Evolutionary conservation across 2,329 filamentous ascomycete genomes (phyloP), one percentile per base, ranked within the genome.

Genomic region (Plectosphaerella sp.): DNA sequence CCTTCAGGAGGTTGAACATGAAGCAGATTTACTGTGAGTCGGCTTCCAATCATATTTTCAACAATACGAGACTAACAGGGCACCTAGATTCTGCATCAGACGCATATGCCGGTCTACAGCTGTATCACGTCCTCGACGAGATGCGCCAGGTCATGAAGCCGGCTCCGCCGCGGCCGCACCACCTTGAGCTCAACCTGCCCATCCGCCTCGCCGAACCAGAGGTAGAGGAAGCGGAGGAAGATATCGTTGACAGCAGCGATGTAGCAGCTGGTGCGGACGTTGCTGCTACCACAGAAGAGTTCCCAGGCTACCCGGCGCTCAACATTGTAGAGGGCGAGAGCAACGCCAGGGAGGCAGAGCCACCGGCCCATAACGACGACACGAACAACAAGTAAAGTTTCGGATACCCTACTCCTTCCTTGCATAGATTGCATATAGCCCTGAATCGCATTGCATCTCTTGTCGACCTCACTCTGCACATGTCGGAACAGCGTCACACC

Each of bases 91-190:
- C 89, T 10, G 91, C 90, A 12, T 86, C 89, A 1, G 91, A 96
- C 66, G 87, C 90, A 0, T 97, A 96, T 64, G 91, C 88, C 54
- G 82, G 85, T 43, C 69, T 88, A 11, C 86, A 89, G 52, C 72
- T 97, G 2, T 96, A 83, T 62, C 75, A 89, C 54, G 77, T 79
- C 1, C 72, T 96, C 45, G 86, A 97, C 52, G 71, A 80, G 48
- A 82, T 87, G 60, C 78, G 92, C 15, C 75, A 81, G 59, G 72
- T 74, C 7, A 73, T 96, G 55, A 69, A 81, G 12, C 91, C 91
- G 2, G 78, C 72, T 3, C 92, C 92, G 5, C 87, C 88, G 4
- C 74, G 81, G 7, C 91, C 91, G 1, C 76, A 79, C 15, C 78
- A 83, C 59, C 84, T 81, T 4, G 91, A 95, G 62, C 72, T 85